Conservation (phyloP, 2,329 filamentous ascomycete genomes). For the Apiospora malaysiana region DNA sequence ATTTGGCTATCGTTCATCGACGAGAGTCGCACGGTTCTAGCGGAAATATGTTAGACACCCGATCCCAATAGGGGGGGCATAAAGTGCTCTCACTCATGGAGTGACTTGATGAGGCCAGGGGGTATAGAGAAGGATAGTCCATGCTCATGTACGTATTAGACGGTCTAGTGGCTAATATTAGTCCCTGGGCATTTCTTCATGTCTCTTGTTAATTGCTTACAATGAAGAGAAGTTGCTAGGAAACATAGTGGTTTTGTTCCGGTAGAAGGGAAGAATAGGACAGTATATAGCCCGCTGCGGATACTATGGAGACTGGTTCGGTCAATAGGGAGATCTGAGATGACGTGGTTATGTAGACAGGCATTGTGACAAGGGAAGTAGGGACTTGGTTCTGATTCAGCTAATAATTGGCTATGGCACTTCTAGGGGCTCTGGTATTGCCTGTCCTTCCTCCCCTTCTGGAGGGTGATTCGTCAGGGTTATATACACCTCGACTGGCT, state of each 20-base stretch:
- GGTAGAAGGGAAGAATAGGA: slow-evolving; percentile 56
- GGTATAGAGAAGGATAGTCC: slow-evolving; percentile 48
- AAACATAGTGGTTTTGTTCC: slow-evolving; percentile 44
- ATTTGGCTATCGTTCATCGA: slow-evolving; percentile 49
- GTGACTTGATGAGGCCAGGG: slow-evolving; percentile 36
- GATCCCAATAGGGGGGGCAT: background rate
- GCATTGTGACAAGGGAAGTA: too few species aligned
- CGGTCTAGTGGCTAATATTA: slow-evolving; percentile 27
- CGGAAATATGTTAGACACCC: slow-evolving; percentile 26
- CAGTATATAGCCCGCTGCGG: slow-evolving; percentile 51
- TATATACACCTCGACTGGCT: too few species aligned
- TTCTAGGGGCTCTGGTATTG: too few species aligned
- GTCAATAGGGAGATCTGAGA: slow-evolving; percentile 57
- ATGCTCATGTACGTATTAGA: slow-evolving; percentile 51
- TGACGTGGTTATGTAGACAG: slow-evolving; percentile 58
- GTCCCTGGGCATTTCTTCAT: background rate
- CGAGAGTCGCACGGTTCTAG: slow-evolving; percentile 44
- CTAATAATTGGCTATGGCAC: too few species aligned
- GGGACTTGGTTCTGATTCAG: too few species aligned
- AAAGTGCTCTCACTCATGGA: slow-evolving; percentile 41
- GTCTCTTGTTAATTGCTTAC: slow-evolving; percentile 26
- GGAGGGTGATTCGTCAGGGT: too few species aligned
- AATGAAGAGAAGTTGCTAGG: slow-evolving; percentile 37
- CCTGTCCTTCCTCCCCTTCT: too few species aligned
- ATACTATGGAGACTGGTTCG: slow-evolving; percentile 53